These are phyloP conservation scores for Piper betle DNA, from an alignment of 164 flowering plant genomes.

Conservation along the genomic window DNA sequence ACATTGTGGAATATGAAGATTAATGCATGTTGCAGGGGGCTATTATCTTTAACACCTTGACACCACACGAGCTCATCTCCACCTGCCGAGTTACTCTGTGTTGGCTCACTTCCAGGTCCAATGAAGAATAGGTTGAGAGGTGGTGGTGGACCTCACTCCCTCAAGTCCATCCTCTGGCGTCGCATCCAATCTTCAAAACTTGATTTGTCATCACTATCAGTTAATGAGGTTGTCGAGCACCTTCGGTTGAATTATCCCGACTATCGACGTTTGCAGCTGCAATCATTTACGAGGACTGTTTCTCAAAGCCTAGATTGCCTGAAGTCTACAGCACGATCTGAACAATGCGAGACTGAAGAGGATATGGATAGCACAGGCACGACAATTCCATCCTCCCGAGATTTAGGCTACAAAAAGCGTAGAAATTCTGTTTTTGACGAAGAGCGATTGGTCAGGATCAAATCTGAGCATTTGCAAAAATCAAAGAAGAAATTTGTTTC, in stretches of 20 bases:
- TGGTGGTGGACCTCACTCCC: conserved; percentile 1
- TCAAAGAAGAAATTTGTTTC: conserved; percentile 5
- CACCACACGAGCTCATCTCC: too few relatives aligned
- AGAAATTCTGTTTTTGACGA: conserved; percentile 24
- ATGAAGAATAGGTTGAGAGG: conserved; percentile 12
- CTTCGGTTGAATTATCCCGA: conserved; percentile 38
- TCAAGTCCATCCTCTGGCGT: conserved; percentile 13
- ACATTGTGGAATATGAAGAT: too few relatives aligned
- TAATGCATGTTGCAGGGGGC: too few relatives aligned
- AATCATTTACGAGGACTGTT: conserved; percentile 24
- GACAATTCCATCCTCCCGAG: neutral
- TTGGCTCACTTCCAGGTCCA: neutral
- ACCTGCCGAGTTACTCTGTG: too few relatives aligned
- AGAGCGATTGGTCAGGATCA: conserved; percentile 22
- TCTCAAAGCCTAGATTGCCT: conserved; percentile 12
- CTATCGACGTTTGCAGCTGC: conserved; percentile 26
- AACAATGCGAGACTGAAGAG: conserved; percentile 2
- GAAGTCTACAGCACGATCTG: neutral
- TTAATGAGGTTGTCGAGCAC: conserved; percentile 35
- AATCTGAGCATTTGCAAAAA: conserved; percentile 17
- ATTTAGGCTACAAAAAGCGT: conserved; percentile 17
- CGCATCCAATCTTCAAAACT: conserved; percentile 24
- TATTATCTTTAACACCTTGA: too few relatives aligned
- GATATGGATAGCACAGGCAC: conserved; percentile 9
- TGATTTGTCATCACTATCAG: conserved; percentile 2